These are phyloP conservation scores for Xylaria sp. DNA, from an alignment of 2,329 filamentous ascomycete genomes.

Conservation along the genomic window DNA sequence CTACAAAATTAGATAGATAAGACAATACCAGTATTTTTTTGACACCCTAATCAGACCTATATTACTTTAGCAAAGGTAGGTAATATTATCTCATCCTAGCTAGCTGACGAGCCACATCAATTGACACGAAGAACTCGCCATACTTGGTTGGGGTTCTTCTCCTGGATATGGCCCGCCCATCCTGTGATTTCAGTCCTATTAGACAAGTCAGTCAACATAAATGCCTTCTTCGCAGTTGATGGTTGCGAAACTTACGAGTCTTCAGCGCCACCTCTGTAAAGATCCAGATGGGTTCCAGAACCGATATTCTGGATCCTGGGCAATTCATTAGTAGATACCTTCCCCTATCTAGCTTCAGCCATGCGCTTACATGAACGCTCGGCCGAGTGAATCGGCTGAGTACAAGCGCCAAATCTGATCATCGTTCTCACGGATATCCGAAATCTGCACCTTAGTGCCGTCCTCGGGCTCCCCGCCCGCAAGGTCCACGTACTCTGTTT, in stretches of 20 bases:
- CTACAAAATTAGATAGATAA: too few species aligned
- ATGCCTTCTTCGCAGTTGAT: not conserved
- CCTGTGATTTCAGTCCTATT: not conserved
- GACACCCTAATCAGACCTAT: too few species aligned
- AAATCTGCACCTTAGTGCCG: not conserved
- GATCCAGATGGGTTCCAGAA: slow-evolving; percentile 13
- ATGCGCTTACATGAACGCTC: slow-evolving; percentile 15
- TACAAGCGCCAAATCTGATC: slow-evolving; percentile 10
- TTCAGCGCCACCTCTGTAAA: not conserved
- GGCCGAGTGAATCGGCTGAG: slow-evolving; percentile 12
- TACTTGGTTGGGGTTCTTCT: slow-evolving; percentile 2
- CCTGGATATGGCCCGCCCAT: not conserved
- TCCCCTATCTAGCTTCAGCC: not conserved
- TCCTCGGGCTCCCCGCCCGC: not conserved
- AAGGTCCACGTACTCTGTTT: slow-evolving; percentile 10
- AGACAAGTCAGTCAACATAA: not conserved
- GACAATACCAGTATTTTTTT: too few species aligned
- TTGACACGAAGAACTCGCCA: slow-evolving; percentile 12
- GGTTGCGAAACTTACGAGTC: not conserved
- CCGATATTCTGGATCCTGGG: slow-evolving; percentile 19
- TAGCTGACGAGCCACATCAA: too few species aligned
- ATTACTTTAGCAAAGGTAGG: too few species aligned
- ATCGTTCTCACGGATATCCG: not conserved
- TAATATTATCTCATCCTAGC: too few species aligned
- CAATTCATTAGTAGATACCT: not conserved